These are phyloP conservation scores for Otatea glauca DNA, from an alignment of 176 grass and related monocot genomes.

Conservation along the genomic window DNA sequence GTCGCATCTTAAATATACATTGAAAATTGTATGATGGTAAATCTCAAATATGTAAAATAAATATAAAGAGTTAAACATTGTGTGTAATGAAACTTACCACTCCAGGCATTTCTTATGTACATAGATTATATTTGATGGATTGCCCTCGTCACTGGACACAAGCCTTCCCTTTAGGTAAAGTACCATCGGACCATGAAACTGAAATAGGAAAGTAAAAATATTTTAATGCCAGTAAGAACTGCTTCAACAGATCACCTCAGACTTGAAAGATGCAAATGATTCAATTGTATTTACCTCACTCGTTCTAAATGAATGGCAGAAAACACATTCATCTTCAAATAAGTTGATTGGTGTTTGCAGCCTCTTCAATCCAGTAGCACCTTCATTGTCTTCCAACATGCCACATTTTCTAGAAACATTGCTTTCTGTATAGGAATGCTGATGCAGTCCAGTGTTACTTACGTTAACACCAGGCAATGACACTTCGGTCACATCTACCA, in stretches of 20 bases:
- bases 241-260: background rate
- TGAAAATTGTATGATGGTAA: constrained; percentile 7
- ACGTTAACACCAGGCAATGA: background rate
- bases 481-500: background rate
- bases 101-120: constrained; percentile 64
- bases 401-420: background rate
- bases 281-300: constrained; percentile 35
- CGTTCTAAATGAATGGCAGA: constrained; percentile 79
- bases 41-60: background rate
- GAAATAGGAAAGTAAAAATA: constrained; percentile 9
- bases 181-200: constrained; percentile 67
- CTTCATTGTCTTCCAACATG: background rate
- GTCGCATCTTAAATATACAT: constrained; percentile 6
- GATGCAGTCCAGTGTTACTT: background rate
- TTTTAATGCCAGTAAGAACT: constrained; percentile 11
- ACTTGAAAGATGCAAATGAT: background rate
- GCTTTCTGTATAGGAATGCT: background rate
- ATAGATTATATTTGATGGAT: constrained; percentile 43
- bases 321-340: constrained; percentile 77
- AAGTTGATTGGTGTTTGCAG: constrained; percentile 49
- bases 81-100: constrained; percentile 49
- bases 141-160: constrained; percentile 27
- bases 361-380: constrained; percentile 17
- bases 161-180: constrained; percentile 50
- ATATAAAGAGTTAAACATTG: constrained; percentile 12